Conservation (phyloP, 192 early-diverging fungal species). For the Mortierella hygrophila region DNA sequence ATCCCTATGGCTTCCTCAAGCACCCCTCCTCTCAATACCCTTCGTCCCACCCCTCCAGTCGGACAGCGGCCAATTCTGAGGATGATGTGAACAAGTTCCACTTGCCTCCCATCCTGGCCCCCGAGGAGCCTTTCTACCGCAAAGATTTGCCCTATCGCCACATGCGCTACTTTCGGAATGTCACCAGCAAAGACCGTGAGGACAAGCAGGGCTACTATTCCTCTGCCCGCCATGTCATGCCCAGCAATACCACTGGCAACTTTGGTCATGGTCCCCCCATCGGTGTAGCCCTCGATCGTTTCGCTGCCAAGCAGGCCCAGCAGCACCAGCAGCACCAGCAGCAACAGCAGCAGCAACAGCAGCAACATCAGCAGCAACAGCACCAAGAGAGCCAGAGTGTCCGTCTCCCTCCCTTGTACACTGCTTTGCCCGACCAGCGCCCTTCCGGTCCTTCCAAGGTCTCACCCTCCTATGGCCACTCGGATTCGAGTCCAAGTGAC, state of each 20-base stretch:
- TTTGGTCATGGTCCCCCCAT: slow-evolving; percentile 50
- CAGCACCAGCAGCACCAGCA: slow-evolving; percentile 23
- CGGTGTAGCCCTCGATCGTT: slow-evolving; percentile 39
- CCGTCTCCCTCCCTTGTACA: slow-evolving; percentile 45
- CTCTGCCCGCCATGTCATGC: slow-evolving; percentile 46
- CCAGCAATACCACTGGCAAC: slow-evolving; percentile 55
- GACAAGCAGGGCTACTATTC: slow-evolving; percentile 48
- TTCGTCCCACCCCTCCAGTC: background rate
- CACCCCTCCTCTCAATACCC: slow-evolving; percentile 24
- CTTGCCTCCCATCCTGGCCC: slow-evolving; percentile 40
- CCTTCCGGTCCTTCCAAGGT: slow-evolving; percentile 9
- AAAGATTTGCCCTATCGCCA: slow-evolving; percentile 51
- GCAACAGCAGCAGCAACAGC: slow-evolving; percentile 11
- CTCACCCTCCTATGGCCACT: slow-evolving; percentile 19
- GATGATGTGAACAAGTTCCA: slow-evolving; percentile 43
- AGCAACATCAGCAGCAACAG: slow-evolving; percentile 49
- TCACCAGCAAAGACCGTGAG: slow-evolving; percentile 52
- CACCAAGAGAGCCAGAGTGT: slow-evolving; percentile 14
- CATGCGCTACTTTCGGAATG: slow-evolving; percentile 55
- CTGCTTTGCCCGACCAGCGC: slow-evolving; percentile 40
- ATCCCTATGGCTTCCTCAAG: slow-evolving; percentile 29
- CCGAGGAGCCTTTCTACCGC: slow-evolving; percentile 51
- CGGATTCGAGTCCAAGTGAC: slow-evolving; percentile 26
- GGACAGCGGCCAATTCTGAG: background rate
- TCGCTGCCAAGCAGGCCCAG: slow-evolving; percentile 25